Evolutionary conservation across 306 rosid species (phyloP), one percentile per base, ranked within the genome.

Genomic region (Vicia faba): DNA sequence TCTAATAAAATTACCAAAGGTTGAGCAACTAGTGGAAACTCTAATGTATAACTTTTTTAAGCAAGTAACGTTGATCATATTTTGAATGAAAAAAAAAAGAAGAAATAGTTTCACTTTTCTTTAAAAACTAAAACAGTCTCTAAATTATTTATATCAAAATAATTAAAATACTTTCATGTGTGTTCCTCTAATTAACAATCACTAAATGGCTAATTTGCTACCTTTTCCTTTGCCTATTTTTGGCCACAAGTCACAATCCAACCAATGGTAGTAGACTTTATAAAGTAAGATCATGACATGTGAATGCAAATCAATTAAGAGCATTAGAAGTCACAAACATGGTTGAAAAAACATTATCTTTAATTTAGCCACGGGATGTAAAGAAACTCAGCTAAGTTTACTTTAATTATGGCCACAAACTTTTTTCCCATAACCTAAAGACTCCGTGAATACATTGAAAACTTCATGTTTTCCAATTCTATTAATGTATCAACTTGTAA

Each of bases 371-470:
- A 65, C 80, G 62, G 67, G 77, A 36, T 70, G 25, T 48, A 45
- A 64, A 77, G 72, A 40, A 14, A 8, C 16, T 6, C 5, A 8
- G 14, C 57, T 28, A 76, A 31, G n/a, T 56, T 57, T 64, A 8
- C 49, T 66, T 75, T 50, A 51, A 23, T 49, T 25, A 18, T 72
- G 39, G 45, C 81, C 81, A 74, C 76, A 61, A 38, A 53, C 68
- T 74, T 75, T 57, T 29, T 74, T 50, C 31, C 36, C 39, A 8
- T 26, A 13, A 43, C 69, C 54, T 60, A 48, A 70, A 49, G 31
- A 76, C 43, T 57, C 91, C 84, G 86, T 86, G 92, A 84, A 63
- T 61, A 15, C 3, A 69, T 35, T 66, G 19, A 66, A 71, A 68
- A 69, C 54, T 35, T 61, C 56, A 46, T 60, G 45, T 31, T 36